Percentiles rank a stretch among this genome's conserved stretches.
Evolutionary conservation across 2,329 filamentous ascomycete species (phyloP).

Genomic region (Blastomyces emzantsi): DNA sequence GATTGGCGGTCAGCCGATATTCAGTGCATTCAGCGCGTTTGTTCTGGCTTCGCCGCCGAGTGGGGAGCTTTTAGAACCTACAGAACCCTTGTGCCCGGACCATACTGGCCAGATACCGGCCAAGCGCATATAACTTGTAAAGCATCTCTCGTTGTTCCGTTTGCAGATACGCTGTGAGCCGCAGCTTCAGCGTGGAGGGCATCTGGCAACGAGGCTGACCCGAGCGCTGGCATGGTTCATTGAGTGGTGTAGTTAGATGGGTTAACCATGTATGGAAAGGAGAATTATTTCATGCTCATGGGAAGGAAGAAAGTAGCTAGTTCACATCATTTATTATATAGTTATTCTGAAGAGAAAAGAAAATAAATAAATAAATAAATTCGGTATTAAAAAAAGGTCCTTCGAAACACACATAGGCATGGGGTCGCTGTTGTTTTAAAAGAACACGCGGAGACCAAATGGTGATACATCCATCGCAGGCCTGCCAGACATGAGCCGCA

Average conservation of each 20-base stretch:
- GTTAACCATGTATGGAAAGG: neutral
- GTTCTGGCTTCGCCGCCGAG: neutral
- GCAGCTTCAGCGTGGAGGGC: slow-evolving; percentile 9
- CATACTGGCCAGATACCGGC: slow-evolving; percentile 38
- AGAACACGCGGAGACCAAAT: neutral
- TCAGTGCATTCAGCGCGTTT: neutral
- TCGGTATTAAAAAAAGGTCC: neutral
- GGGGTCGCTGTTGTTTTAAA: neutral
- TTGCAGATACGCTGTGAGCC: slow-evolving; percentile 14
- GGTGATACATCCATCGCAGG: neutral
- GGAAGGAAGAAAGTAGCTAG: neutral
- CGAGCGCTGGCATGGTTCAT: slow-evolving; percentile 29
- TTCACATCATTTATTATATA: neutral
- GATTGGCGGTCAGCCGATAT: neutral
- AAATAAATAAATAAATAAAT: neutral
- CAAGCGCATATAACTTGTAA: slow-evolving; percentile 37
- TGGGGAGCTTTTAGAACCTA: slow-evolving; percentile 20
- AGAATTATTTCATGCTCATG: neutral
- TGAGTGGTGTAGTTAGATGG: neutral
- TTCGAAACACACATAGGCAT: neutral
- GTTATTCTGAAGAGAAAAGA: neutral
- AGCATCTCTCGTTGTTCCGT: slow-evolving; percentile 21
- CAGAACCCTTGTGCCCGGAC: slow-evolving; percentile 34
- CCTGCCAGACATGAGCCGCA: neutral
- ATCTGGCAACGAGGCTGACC: slow-evolving; percentile 24